Evolutionary conservation across 139 green algal genomes (phyloP).

Genomic region (Nannochloris sp.): DNA sequence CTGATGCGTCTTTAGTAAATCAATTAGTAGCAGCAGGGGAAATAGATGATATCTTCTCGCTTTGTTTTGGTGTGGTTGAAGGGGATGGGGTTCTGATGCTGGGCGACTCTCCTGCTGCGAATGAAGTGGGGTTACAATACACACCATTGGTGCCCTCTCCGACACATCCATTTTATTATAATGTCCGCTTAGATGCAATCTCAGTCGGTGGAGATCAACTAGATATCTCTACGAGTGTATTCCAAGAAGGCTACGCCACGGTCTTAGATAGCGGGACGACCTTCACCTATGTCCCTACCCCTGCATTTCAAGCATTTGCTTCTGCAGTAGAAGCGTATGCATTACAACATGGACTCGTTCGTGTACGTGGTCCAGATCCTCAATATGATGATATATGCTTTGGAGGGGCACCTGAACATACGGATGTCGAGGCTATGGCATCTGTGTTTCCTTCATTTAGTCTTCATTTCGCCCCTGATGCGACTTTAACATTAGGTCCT

Average conservation of each 20-base stretch:
- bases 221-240: constrained; percentile 6
- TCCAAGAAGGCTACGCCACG: constrained; percentile 68
- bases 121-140: constrained; percentile 35
- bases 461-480: constrained; percentile 42
- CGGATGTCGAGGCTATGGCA: constrained; percentile 31
- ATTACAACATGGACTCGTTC: not conserved
- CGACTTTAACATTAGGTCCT: constrained; percentile 43
- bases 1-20: constrained; percentile 58
- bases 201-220: constrained; percentile 44
- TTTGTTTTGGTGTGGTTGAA: constrained; percentile 84
- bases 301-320: constrained; percentile 60
- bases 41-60: constrained; percentile 73
- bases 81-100: constrained; percentile 58
- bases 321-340: constrained; percentile 13
- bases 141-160: constrained; percentile 44
- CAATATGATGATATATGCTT: constrained; percentile 89
- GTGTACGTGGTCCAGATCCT: constrained; percentile 24
- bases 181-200: constrained; percentile 53
- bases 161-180: constrained; percentile 74
- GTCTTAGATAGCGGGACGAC: constrained; percentile 95
- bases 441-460: constrained; percentile 58
- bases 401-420: constrained; percentile 30
- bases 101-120: constrained; percentile 30
- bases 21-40: constrained; percentile 62
- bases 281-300: constrained; percentile 85